A percentile compares a stretch with the other conserved stretches of the same genome.
Evolutionary conservation across 2,329 filamentous ascomycete species (phyloP).

Genomic region (Fusarium sp.): DNA sequence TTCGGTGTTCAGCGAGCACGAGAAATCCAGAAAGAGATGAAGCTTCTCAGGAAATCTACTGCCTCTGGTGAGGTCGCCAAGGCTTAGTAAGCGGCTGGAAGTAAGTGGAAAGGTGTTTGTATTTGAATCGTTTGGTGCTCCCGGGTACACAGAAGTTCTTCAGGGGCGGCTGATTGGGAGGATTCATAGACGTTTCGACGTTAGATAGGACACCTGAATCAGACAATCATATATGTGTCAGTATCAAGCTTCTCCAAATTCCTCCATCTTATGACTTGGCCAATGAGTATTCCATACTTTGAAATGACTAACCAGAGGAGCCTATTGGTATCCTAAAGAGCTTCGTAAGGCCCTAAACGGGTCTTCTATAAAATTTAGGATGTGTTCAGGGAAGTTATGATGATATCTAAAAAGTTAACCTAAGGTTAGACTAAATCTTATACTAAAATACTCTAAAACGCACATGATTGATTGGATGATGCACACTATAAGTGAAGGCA

Average conservation of each 20-base stretch:
- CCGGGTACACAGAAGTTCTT: not conserved
- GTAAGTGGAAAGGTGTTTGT: too few species aligned
- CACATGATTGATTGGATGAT: too few species aligned
- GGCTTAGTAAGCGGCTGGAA: conserved; percentile 3
- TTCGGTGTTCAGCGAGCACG: conserved; percentile 59
- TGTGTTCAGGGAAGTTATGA: not conserved
- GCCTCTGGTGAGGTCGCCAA: conserved; percentile 7
- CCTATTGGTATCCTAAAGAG: not conserved
- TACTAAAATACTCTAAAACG: not conserved
- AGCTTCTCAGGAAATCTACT: conserved; percentile 14
- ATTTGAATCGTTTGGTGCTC: not conserved
- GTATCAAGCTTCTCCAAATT: not conserved
- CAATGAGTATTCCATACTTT: not conserved
- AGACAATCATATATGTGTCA: not conserved
- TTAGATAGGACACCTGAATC: not conserved
- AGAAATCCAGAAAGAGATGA: conserved; percentile 52
- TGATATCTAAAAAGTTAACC: not conserved
- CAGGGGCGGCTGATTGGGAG: not conserved
- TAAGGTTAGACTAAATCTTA: not conserved
- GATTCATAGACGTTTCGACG: not conserved
- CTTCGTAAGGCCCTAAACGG: too few species aligned
- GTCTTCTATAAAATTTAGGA: not conserved
- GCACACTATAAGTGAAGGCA: not conserved
- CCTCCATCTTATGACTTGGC: not conserved
- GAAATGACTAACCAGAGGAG: not conserved